Conservation (phyloP, 1,139 yeast species). For the Yamadazyma atmosphaerica region DNA sequence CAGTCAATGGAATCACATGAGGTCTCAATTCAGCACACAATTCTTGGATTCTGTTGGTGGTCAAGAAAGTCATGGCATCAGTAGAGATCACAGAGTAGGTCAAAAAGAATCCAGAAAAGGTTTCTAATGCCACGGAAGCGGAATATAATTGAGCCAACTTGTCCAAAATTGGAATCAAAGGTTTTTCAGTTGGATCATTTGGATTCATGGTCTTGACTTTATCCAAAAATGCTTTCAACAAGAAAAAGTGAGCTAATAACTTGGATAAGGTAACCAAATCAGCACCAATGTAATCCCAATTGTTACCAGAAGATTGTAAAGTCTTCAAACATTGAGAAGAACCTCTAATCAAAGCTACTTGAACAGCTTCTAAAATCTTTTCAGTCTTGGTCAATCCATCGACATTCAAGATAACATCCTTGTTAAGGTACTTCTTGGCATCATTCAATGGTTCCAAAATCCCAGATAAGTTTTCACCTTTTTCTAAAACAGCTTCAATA, state of each 20-base stretch:
- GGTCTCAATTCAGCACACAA: conserved; percentile 44
- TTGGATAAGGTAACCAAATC: conserved; percentile 61
- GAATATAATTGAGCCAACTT: conserved; percentile 30
- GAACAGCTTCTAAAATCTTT: conserved; percentile 39
- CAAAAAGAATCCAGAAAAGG: conserved; percentile 42
- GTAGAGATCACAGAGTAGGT: conserved; percentile 35
- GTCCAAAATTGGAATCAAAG: conserved; percentile 27
- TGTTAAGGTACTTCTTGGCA: conserved; percentile 29
- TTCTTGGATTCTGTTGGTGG: conserved; percentile 32
- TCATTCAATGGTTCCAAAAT: conserved; percentile 39
- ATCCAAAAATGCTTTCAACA: conserved; percentile 31
- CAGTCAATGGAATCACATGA: conserved; percentile 45
- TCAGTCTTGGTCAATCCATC: conserved; percentile 33
- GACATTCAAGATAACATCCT: conserved; percentile 25
- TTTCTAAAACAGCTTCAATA: conserved; percentile 34
- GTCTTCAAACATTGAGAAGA: conserved; percentile 32
- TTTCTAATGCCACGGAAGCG: conserved; percentile 34
- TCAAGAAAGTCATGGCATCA: conserved; percentile 33
- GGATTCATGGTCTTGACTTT: conserved; percentile 26
- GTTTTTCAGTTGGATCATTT: conserved; percentile 20
- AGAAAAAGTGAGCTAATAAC: conserved; percentile 44
- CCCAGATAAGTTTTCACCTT: conserved; percentile 35
- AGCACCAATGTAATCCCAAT: conserved; percentile 54
- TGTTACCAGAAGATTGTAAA: conserved; percentile 29
- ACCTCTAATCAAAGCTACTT: conserved; percentile 44